phyloP scores from a whole-genome alignment of 768 basidiomycete species.

The Tricholomella constricta region DNA sequence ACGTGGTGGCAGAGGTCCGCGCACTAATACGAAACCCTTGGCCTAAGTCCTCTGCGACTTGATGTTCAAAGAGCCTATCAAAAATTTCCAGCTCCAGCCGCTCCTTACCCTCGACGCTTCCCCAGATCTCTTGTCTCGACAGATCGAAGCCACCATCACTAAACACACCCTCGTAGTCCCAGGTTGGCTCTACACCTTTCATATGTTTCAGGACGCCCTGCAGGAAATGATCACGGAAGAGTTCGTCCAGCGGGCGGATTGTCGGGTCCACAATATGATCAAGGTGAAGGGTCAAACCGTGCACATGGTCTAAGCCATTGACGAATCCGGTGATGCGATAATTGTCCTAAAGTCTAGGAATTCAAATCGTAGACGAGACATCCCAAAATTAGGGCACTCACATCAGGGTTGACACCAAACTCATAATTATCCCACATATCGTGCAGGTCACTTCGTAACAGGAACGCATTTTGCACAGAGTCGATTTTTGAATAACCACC shows the following conservation, averaged over 20 bases:
- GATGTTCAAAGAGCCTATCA: too few species aligned
- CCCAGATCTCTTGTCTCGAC: conserved; percentile 11
- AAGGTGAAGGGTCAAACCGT: conserved; percentile 24
- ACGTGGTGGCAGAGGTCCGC: too few species aligned
- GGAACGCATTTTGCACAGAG: conserved; percentile 22
- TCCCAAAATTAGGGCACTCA: conserved; percentile 9
- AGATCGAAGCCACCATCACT: conserved; percentile 8
- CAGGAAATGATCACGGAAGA: conserved; percentile 6
- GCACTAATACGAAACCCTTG: conserved; percentile 1
- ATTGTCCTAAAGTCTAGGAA: conserved; percentile 23
- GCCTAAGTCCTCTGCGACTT: not conserved
- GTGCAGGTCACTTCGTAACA: conserved; percentile 20
- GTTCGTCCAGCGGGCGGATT: conserved; percentile 5
- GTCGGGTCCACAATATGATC: conserved; percentile 25
- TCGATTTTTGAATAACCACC: conserved; percentile 19
- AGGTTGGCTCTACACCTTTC: too few species aligned
- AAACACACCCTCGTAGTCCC: conserved; percentile 11
- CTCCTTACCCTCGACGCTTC: conserved; percentile 8
- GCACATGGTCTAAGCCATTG: conserved; percentile 25
- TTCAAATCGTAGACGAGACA: not conserved
- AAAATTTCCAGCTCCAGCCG: conserved; percentile 9
- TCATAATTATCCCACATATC: conserved; percentile 23
- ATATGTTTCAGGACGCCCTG: too few species aligned
- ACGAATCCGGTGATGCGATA: conserved; percentile 31
- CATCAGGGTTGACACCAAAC: conserved; percentile 22